Evolutionary conservation across 257 asterid genomes (phyloP).

Genomic region (Solanum pennellii): DNA sequence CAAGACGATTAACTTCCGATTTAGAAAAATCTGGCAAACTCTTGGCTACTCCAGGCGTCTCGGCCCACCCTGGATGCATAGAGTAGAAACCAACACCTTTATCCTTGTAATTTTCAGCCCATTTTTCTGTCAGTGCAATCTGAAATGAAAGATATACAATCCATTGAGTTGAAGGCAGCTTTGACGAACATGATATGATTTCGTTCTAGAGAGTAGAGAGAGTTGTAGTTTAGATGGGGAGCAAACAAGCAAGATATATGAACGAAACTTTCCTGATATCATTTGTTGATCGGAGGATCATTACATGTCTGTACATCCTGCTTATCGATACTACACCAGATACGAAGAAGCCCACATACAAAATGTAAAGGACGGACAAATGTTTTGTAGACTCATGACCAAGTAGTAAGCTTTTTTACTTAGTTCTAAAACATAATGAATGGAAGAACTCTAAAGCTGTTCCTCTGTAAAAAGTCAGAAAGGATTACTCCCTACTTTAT

Average conservation of each 20-base stretch:
- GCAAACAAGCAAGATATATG: not conserved
- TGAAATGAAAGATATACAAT: conserved; percentile 2
- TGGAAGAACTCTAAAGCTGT: not conserved
- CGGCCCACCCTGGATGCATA: conserved; percentile 99
- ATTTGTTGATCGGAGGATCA: not conserved
- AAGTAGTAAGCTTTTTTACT: not conserved
- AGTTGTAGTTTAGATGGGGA: not conserved
- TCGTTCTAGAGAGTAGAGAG: not conserved
- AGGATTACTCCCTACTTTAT: not conserved
- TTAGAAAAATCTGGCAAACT: conserved; percentile 62
- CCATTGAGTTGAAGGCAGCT: not conserved
- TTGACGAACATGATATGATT: not conserved
- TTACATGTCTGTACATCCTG: not conserved
- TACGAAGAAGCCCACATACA: not conserved
- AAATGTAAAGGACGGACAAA: not conserved
- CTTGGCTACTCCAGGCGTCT: conserved; percentile 85
- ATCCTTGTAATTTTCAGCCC: conserved; percentile 63
- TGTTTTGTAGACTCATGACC: not conserved
- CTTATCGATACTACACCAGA: not conserved
- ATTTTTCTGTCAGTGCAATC: conserved; percentile 86
- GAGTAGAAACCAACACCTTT: conserved; percentile 74
- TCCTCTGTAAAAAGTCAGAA: not conserved
- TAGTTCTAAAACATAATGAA: not conserved
- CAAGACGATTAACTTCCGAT: conserved; percentile 23
- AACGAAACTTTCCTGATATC: not conserved